Base-by-base conservation (phyloP, 257 asterid species). In the Salvia splendens region DNA sequence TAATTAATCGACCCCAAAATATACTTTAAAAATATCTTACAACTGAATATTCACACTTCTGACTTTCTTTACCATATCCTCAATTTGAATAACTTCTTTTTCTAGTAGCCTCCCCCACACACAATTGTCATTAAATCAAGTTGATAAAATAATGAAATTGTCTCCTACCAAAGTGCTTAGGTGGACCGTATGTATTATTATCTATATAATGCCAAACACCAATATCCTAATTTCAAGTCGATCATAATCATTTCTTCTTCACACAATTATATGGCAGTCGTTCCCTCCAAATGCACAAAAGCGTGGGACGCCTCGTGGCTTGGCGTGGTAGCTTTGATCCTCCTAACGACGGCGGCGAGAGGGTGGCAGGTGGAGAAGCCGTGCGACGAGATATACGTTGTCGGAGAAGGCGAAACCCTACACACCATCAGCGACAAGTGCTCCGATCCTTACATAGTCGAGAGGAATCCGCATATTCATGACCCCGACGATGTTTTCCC, bases 401-500 rank as follows among this genome's bases (percentile, higher is more conserved):
- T 78, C n/a, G 82, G 82, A 59, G 82, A 73, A 53, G 78, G 79
- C 0, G 82, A 78, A 38, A 73, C 79, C 6, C 76, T 78, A 5
- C 66, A 78, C 73, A 73, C 64, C 42, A 78, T 78, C 28, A 73
- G 79, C 24, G 74, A 78, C 17, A 73, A 54, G 55, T 78, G 82
- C 38, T 33, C 54, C 16, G 82, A 78, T 60, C 82, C 82, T 8
- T 73, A 58, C 59, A 78, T 73, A 9, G 79, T 78, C 0, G 76
- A 78, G 58, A 61, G 79, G 74, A 78, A 78, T 12, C 82, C 82
- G 0, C 82, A 78, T 59, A 66, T 78, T 60, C 79, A 78, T 11
- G 82, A 78, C 4, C 76, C 82, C 12, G 82, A 78, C 5, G 82
- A 78, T 60, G 79, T 78, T 3, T 78, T 73, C 24, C 82, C 82